A percentile compares a stretch with the other conserved stretches of the same genome.
These are phyloP conservation scores for Aspergillus hortae DNA, from an alignment of 2,329 filamentous ascomycete genomes.

Conservation along the genomic window DNA sequence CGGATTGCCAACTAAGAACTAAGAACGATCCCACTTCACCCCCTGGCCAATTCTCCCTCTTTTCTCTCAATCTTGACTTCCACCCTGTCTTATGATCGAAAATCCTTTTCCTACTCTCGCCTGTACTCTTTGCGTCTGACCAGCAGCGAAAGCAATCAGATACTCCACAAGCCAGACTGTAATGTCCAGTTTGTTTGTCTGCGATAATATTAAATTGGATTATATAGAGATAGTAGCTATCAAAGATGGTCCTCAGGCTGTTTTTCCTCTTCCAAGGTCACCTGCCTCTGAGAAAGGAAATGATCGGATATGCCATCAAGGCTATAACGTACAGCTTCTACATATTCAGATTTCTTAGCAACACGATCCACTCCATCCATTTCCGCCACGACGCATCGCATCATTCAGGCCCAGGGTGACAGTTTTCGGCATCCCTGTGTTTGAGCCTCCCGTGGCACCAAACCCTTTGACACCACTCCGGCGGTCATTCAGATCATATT, in stretches of 20 bases:
- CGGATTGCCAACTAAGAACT: constrained; percentile 62
- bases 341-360: constrained; percentile 25
- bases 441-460: constrained; percentile 38
- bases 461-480: constrained; percentile 81
- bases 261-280: too few relatives aligned
- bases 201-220: too few relatives aligned
- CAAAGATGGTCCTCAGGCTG: too few relatives aligned
- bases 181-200: too few relatives aligned
- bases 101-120: too few relatives aligned
- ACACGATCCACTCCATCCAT: constrained; percentile 34
- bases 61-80: background rate
- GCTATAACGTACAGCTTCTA: background rate
- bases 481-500: constrained; percentile 90
- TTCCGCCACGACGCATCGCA: constrained; percentile 42
- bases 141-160: too few relatives aligned
- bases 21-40: background rate
- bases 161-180: too few relatives aligned
- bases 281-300: too few relatives aligned
- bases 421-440: constrained; percentile 34
- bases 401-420: constrained; percentile 46
- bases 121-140: too few relatives aligned
- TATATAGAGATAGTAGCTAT: too few relatives aligned
- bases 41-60: background rate
- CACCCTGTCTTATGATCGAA: background rate
- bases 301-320: background rate